Percentiles rank a stretch among this genome's conserved stretches.
These are phyloP conservation scores for Pseudogymnoascus sp. DNA, from an alignment of 2,329 filamentous ascomycete species.

Conservation along the genomic window DNA sequence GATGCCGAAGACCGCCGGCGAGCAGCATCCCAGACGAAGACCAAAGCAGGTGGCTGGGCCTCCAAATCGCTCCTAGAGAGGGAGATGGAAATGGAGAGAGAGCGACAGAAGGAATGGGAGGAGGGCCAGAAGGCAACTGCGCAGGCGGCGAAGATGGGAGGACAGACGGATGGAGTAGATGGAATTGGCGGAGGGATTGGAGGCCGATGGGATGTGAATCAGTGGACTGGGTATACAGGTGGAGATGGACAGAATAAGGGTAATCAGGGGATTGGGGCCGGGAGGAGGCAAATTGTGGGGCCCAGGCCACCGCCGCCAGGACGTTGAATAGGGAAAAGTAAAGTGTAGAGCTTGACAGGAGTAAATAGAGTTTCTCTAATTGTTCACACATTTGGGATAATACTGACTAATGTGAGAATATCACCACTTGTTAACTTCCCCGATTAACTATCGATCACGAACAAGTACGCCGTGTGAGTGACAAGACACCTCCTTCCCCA, in stretches of 20 bases:
- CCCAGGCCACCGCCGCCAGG: conserved; percentile 56
- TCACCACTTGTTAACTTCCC: not conserved
- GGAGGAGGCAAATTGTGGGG: conserved; percentile 71
- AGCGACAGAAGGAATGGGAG: conserved; percentile 61
- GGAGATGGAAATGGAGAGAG: conserved; percentile 54
- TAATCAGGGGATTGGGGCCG: conserved; percentile 58
- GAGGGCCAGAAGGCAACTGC: conserved; percentile 61
- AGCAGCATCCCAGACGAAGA: conserved; percentile 40
- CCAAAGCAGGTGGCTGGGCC: conserved; percentile 46
- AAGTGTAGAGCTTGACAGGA: not conserved
- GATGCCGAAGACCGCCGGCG: conserved; percentile 44
- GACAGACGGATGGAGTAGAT: conserved; percentile 44
- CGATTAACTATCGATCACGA: not conserved
- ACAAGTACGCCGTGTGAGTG: not conserved
- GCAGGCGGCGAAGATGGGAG: conserved; percentile 43
- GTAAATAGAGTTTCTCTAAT: conserved; percentile 1
- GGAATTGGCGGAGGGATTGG: conserved; percentile 60
- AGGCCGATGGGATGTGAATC: conserved; percentile 67
- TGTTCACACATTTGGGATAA: not conserved
- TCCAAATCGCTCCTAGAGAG: conserved; percentile 49
- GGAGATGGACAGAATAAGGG: conserved; percentile 69
- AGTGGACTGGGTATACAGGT: conserved; percentile 68
- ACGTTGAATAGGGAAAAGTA: conserved; percentile 11
- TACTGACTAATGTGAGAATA: not conserved
- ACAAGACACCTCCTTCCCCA: not conserved